phyloP scores from a whole-genome alignment of 2,329 filamentous ascomycete genomes.

The Pseudonectria foliicola region DNA sequence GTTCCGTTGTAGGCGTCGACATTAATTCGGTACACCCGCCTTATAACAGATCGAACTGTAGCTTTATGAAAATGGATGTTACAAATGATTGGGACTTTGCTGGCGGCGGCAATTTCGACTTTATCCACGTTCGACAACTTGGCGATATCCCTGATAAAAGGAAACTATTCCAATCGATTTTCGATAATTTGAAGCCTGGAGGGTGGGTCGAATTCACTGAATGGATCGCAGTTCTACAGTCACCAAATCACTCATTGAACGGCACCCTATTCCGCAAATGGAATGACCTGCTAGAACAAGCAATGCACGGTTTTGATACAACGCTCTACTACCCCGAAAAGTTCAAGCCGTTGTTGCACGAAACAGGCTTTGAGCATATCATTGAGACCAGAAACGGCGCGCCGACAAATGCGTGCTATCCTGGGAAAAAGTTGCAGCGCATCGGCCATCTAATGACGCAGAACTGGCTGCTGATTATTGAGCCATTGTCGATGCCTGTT shows the following conservation, averaged over 20 bases:
- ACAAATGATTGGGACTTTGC: constrained; percentile 15
- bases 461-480: constrained; percentile 16
- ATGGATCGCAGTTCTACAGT: constrained; percentile 17
- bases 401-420: constrained; percentile 18
- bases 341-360: constrained; percentile 10
- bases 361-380: constrained; percentile 13
- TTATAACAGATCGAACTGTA: constrained; percentile 14
- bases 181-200: constrained; percentile 15
- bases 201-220: constrained; percentile 19
- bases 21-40: constrained; percentile 11
- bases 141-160: constrained; percentile 13
- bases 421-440: constrained; percentile 15
- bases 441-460: constrained; percentile 17
- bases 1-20: constrained; percentile 15
- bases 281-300: constrained; percentile 16
- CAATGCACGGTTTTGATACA: constrained; percentile 10
- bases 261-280: constrained; percentile 14
- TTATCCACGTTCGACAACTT: constrained; percentile 13
- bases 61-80: constrained; percentile 11
- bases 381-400: constrained; percentile 17
- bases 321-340: constrained; percentile 11
- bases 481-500: constrained; percentile 16
- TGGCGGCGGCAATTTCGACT: constrained; percentile 9
- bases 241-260: constrained; percentile 15
- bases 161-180: constrained; percentile 10